Conservation (phyloP, 1,139 yeast species). For the Hansenula sp. region DNA sequence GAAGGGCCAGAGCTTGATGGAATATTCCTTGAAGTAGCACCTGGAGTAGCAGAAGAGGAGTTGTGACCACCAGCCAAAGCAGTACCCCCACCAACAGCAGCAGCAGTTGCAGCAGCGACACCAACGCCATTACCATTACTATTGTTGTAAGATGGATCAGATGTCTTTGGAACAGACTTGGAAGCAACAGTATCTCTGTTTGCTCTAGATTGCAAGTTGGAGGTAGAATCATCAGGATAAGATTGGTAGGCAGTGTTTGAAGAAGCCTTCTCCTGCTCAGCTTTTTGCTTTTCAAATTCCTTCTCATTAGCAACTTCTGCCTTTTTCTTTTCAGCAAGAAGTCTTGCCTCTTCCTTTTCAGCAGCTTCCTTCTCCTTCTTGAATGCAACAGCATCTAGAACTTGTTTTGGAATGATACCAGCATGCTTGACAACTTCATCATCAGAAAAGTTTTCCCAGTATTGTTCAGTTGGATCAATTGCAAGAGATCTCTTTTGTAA, state of each 20-base stretch:
- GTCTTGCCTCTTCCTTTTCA: constrained; percentile 15
- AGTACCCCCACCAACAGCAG: constrained; percentile 4
- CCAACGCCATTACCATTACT: constrained; percentile 5
- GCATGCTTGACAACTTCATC: constrained; percentile 14
- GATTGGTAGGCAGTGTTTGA: constrained; percentile 4
- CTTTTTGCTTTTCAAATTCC: not conserved
- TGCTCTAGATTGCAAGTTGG: constrained; percentile 12
- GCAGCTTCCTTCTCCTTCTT: constrained; percentile 13
- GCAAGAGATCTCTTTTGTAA: constrained; percentile 8
- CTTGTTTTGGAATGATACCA: constrained; percentile 6
- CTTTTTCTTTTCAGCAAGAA: constrained; percentile 19
- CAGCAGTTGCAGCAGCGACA: constrained; percentile 7
- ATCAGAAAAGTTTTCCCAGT: constrained; percentile 12
- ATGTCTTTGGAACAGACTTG: constrained; percentile 11
- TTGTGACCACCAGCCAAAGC: constrained; percentile 2
- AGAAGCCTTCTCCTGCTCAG: constrained; percentile 3
- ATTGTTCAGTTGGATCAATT: constrained; percentile 11
- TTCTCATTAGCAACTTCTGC: constrained; percentile 4
- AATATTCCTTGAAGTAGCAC: not conserved
- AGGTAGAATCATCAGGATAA: constrained; percentile 2
- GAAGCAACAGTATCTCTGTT: constrained; percentile 14
- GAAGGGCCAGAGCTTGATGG: too few relatives aligned
- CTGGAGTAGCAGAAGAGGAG: constrained; percentile 2
- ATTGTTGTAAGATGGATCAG: not conserved
- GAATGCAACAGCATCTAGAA: constrained; percentile 4